Base-by-base conservation (phyloP, 306 rosid genomes). In the Inga oerstediana region DNA sequence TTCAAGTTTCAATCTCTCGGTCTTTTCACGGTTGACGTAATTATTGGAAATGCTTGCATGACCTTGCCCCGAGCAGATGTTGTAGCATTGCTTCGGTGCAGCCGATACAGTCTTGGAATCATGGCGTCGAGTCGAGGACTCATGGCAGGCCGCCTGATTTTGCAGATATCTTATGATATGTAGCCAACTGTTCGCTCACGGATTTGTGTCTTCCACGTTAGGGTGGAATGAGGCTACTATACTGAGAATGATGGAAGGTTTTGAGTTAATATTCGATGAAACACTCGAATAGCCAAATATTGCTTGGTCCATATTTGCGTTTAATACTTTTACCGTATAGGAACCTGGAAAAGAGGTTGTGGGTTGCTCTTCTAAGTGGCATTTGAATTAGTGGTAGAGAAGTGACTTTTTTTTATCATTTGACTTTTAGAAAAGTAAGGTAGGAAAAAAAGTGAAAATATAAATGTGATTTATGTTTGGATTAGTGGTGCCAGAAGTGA, bases 71-170 rank as follows among this genome's bases (percentile, higher is more conserved):
- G 32, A 86, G 45, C 85, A 96, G 98, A 96, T 87, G 94, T 92
- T 39, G 97, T 93, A 81, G 91, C 97, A 10, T 91, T 93, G 91
- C 97, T 93, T 83, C 90, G 90, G 56, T 96, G 98, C 87, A 93
- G 98, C 87, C 90, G 98, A 37, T 92, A 78, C 87, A 94, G 98
- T 83, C 97, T 96, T 71, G 97, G 99, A 88, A 89, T 96, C 85
- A 92, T 96, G 97, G 98, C 99, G 19, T 96, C 98, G 44, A 89
- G 98, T 85, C 84, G 94, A 76, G 97, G 99, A 85, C 93, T 94
- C 64, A 72, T 93, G 14, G 91, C 94, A 9, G 98, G 99, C 76
- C 97, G 98, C 76, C 77, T 94, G 78, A 78, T 84, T 82, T 84
- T 92, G 85, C 91, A 91, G 94, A 98, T 89, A 79, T 14, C 34